Evolutionary conservation across 148 eudicot species (phyloP), one percentile per base, ranked within the genome.

Genomic region (Rhododendron simsii): DNA sequence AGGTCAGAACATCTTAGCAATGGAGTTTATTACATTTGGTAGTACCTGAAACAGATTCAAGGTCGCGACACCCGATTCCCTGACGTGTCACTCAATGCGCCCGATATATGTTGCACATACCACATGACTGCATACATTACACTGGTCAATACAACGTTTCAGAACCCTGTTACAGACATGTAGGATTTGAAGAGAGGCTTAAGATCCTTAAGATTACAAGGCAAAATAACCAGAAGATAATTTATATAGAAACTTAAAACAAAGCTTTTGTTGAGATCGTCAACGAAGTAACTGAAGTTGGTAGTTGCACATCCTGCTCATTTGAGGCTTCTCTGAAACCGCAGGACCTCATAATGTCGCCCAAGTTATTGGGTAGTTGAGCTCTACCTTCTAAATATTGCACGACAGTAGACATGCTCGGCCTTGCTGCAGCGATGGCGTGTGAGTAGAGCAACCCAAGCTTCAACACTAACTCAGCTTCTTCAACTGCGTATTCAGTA

Each of bases 401-500:
- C 0, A 77, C 80, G 2, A 77, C 80, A 21, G 50, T 21, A 77
- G 53, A 18, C 26, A 77, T 74, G 78, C 18, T 35, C 23, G 78
- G 78, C 45, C 78, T 74, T 14, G 78, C 78, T 33, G 47, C 45
- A 77, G 80, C 53, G 4, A 77, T 11, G 15, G 80, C 50, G 47
- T 77, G 80, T 2, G 80, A 44, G 51, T 51, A 77, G n/a, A 77
- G 80, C 80, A 77, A 77, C 28, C 80, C 80, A 21, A 77, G 80
- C 15, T 77, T 77, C 51, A 77, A 77, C 4, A 44, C 51, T 48
- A 77, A 44, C 80, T 77, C 53, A 77, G 30, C 80, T 44, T 77
- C 80, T 12, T 77, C 80, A 3, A 13, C 45, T 0, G 0, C 77
- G 47, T 20, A 41, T 10, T 77, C 16, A 20, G 26, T 9, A 9